phyloP scores from a whole-genome alignment of 148 eudicot species.

The Rhododendron henanense region DNA sequence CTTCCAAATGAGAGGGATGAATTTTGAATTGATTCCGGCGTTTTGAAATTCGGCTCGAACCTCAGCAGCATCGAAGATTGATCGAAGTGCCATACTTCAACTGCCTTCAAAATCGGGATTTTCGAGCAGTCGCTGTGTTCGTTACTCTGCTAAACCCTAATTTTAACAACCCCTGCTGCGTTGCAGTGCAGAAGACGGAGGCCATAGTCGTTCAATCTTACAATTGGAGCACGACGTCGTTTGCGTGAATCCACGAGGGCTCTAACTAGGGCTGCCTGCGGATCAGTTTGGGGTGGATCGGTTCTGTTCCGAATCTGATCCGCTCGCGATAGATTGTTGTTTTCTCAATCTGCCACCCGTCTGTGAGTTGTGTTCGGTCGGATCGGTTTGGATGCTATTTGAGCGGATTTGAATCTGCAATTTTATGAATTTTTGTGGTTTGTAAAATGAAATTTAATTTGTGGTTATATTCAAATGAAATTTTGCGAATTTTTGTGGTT shows the following conservation, averaged over 20 bases:
- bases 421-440: too few relatives aligned
- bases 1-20: constrained; percentile 91
- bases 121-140: background rate
- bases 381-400: too few relatives aligned
- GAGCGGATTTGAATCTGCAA: accelerated
- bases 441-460: too few relatives aligned
- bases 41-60: constrained; percentile 60
- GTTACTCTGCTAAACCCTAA: background rate
- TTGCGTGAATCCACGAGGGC: background rate
- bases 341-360: too few relatives aligned
- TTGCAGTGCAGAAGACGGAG: background rate
- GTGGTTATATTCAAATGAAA: too few relatives aligned
- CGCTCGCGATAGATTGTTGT: too few relatives aligned
- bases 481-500: too few relatives aligned
- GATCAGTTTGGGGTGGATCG: too few relatives aligned
- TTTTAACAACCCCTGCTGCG: background rate
- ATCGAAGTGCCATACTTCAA: constrained; percentile 37
- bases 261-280: too few relatives aligned
- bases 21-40: constrained; percentile 61
- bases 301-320: too few relatives aligned
- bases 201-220: background rate
- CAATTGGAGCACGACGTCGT: background rate
- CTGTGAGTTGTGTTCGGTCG: too few relatives aligned
- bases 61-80: constrained; percentile 61
- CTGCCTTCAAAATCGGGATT: background rate